A percentile compares a stretch with the other conserved stretches of the same genome.
These are phyloP conservation scores for Mycena rebaudengoi DNA, from an alignment of 768 basidiomycete genomes.

Conservation along the genomic window DNA sequence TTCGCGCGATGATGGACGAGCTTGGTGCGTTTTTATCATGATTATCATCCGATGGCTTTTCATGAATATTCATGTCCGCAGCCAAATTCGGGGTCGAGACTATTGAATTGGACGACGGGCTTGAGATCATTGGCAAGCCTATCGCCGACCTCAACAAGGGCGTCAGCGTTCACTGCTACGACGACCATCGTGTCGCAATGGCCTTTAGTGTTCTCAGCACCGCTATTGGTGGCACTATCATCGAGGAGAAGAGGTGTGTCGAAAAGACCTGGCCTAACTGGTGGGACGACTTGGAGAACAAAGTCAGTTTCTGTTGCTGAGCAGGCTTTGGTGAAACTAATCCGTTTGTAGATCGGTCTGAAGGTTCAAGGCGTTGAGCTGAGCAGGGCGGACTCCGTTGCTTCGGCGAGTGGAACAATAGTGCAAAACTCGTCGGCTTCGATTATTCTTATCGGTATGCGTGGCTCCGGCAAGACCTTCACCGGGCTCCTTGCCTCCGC, in stretches of 20 bases:
- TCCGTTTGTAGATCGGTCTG: slow-evolving; percentile 77
- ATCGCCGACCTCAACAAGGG: slow-evolving; percentile 68
- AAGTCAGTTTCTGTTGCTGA: slow-evolving; percentile 57
- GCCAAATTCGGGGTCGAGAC: slow-evolving; percentile 96
- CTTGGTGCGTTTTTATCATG: slow-evolving; percentile 66
- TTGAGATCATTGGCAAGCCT: slow-evolving; percentile 86
- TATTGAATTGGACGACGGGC: slow-evolving; percentile 90
- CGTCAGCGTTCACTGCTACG: slow-evolving; percentile 93
- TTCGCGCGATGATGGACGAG: slow-evolving; percentile 95
- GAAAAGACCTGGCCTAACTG: slow-evolving; percentile 99
- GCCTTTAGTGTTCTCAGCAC: slow-evolving; percentile 91
- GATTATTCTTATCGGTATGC: slow-evolving; percentile 92
- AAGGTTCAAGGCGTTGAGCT: slow-evolving; percentile 88
- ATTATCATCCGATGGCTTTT: neutral
- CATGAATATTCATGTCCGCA: slow-evolving; percentile 40
- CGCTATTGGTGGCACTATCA: slow-evolving; percentile 74
- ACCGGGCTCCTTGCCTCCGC: slow-evolving; percentile 82
- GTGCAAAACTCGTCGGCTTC: slow-evolving; percentile 54
- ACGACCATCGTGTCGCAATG: slow-evolving; percentile 99
- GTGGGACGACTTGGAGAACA: slow-evolving; percentile 99
- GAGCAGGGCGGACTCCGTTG: slow-evolving; percentile 45
- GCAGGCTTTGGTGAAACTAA: neutral
- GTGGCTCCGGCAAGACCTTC: slow-evolving; percentile 94
- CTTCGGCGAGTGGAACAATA: slow-evolving; percentile 51
- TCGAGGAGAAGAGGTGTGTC: slow-evolving; percentile 97